Evolutionary conservation across 805 yeast species (phyloP).

Genomic region (Blastobotrys peoriensis): DNA sequence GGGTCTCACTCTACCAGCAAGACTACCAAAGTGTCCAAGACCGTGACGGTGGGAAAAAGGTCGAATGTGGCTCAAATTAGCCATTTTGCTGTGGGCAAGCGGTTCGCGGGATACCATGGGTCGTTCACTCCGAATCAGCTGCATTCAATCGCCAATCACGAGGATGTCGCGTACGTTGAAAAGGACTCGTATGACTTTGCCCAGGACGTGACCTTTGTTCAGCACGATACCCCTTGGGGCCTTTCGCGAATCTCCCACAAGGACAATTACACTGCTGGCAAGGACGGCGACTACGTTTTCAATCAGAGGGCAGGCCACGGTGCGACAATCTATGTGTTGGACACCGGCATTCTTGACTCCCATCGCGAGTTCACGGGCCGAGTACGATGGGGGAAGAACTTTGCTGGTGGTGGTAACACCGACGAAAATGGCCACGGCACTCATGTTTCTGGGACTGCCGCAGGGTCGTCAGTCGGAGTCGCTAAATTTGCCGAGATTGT

Average conservation of each 20-base stretch:
- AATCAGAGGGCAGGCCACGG: constrained; percentile 74
- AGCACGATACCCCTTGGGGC: constrained; percentile 93
- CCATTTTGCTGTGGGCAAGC: constrained; percentile 23
- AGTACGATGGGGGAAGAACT: constrained; percentile 80
- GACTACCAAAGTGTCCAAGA: no score
- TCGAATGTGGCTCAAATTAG: no score
- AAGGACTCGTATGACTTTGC: constrained; percentile 66
- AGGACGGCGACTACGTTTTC: constrained; percentile 65
- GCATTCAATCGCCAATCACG: constrained; percentile 42
- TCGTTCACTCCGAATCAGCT: constrained; percentile 39
- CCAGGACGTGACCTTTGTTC: constrained; percentile 50
- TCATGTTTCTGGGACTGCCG: constrained; percentile 96
- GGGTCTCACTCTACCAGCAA: no score
- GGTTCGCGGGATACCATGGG: constrained; percentile 42
- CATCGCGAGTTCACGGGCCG: constrained; percentile 80
- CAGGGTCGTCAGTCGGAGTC: constrained; percentile 73
- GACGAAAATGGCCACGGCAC: constrained; percentile 96
- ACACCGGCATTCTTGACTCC: constrained; percentile 74
- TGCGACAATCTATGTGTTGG: constrained; percentile 81
- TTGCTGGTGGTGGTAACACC: constrained; percentile 65
- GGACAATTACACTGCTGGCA: constrained; percentile 53
- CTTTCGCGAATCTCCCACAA: constrained; percentile 85
- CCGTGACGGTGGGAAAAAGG: no score
- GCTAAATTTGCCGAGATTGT: constrained; percentile 53
- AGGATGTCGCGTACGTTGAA: constrained; percentile 57